Conservation (phyloP, 1,284 basidiomycete species). For the Ganoderma leucocontextum region DNA sequence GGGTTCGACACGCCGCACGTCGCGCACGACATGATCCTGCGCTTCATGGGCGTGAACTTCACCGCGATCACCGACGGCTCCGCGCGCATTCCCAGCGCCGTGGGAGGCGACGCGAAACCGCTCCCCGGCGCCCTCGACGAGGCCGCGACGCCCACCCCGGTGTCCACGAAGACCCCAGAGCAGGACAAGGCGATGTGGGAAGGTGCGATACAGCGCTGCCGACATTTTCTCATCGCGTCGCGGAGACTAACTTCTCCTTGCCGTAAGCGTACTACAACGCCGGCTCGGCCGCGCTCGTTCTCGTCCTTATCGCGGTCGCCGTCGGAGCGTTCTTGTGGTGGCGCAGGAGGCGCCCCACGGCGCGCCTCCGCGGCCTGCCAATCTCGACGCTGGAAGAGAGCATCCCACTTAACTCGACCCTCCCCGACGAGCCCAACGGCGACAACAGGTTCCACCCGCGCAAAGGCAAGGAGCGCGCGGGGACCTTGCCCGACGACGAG, state of each 20-base stretch:
- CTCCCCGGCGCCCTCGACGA: slow-evolving; percentile 56
- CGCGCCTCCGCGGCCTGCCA: slow-evolving; percentile 46
- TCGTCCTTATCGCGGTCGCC: slow-evolving; percentile 76
- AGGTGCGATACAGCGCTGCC: slow-evolving; percentile 53
- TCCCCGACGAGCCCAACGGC: slow-evolving; percentile 31
- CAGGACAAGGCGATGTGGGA: slow-evolving; percentile 88
- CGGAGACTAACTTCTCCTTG: slow-evolving; percentile 8
- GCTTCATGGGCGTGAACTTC: slow-evolving; percentile 93
- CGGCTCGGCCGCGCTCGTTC: slow-evolving; percentile 84
- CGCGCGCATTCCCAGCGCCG: slow-evolving; percentile 75
- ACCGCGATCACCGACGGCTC: slow-evolving; percentile 80
- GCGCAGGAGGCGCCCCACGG: slow-evolving; percentile 59
- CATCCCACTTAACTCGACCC: slow-evolving; percentile 58
- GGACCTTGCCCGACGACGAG: slow-evolving; percentile 38
- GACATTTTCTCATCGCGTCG: slow-evolving; percentile 7
- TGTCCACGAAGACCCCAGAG: slow-evolving; percentile 64
- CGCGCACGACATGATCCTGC: slow-evolving; percentile 97
- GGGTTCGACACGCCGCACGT: slow-evolving; percentile 91
- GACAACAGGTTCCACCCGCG: slow-evolving; percentile 42
- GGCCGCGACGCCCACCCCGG: slow-evolving; percentile 45
- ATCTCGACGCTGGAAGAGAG: slow-evolving; percentile 56
- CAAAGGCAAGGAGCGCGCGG: slow-evolving; percentile 54
- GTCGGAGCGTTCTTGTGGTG: slow-evolving; percentile 82
- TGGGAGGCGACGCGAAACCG: slow-evolving; percentile 76
- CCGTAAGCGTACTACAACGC: slow-evolving; percentile 88